Base-by-base conservation (phyloP, 2,329 filamentous ascomycete species). In the Neoscytalidium dimidiatum region DNA sequence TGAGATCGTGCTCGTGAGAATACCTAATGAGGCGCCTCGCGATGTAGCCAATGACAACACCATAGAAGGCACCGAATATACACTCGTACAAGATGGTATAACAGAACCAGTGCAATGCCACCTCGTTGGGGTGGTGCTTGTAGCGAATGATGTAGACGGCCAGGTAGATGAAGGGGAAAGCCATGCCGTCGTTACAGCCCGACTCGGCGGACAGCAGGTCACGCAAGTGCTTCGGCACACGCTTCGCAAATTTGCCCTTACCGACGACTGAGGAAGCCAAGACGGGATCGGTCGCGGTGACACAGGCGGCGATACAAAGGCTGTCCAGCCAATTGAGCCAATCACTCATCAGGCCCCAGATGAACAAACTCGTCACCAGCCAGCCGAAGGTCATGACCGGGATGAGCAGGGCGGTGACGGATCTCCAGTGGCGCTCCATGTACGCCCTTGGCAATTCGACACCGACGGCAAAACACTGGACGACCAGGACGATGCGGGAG, bases 171-270 rank as follows among this genome's bases (percentile, higher is more conserved):
- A 99, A 99, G 0, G 95, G 95, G 74, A 99, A 99, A 1, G 95
- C 95, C 95, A 99, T 99, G 79, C 95, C 95, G 77, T 99, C 95
- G 84, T 99, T 99, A 81, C 95, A 99, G 31, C 95, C 95, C 7
- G 95, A 99, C 80, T 99, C 95, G 64, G 94, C 94, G 4, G 95
- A 99, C 13, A 99, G 83, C 60, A 99, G 76, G 80, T 99, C 95
- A 84, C 95, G 87, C 80, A 99, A 82, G 88, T 99, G 95, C 82
- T 97, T 98, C 23, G 95, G 95, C 4, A 99, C 93, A 68, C 95
- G 89, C 81, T 97, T 97, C 38, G 95, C 94, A 73, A 99, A 99
- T 79, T 99, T 99, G 73, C 95, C 95, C 82, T 98, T 99, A 76
- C 95, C 95, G 61, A 99, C 95, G 63, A 99, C 95, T 17, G 95